Base-by-base conservation (phyloP, 139 green algal species). In the Chlamydomonas schloesseri region DNA sequence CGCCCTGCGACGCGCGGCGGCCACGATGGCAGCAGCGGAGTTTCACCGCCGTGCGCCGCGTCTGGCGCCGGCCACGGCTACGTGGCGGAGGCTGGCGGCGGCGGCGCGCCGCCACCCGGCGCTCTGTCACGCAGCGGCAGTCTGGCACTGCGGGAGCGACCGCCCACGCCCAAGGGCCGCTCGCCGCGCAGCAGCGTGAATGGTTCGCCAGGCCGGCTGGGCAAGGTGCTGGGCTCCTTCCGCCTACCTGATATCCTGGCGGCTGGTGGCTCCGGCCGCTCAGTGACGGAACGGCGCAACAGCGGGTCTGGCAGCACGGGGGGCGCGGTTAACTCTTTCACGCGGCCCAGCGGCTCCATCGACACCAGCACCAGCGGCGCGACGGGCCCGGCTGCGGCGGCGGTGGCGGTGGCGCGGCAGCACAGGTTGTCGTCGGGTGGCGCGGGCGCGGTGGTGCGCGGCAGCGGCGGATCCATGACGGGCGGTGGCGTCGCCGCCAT, bases 61-160 rank as follows among this genome's bases (percentile, higher is more conserved):
- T 58, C 18, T 33, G 1, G 58, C 60, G 24, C 11, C 34, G 29
- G 60, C 36, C 50, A 73, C 62, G 2, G 37, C 46, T 13, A 24
- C 18, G 18, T 31, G 1, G 18, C 60, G 2, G 60, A n/a, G 23
- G 24, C 64, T 9, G 42, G n/a, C 42, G 57, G 64, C 78, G 33
- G 15, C 10, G 58, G 74, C 29, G 64, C 31, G 46, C 78, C 74
- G 31, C 78, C 78, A 46, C 60, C 60, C 13, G 64, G 62, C 37
- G 23, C 26, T 28, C 60, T n/a, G 33, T 9, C 8, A 0, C 10
- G 14, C 50, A 6, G 57, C 33, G 13, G 14, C 50, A 6, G 57
- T 21, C 58, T 58, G 10, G 47, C 60, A 31, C 64, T 84, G 11
- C 78, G 78, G 17, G 78, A 84, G 28, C 78, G 78, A 23, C 78